These are phyloP conservation scores for Malus hybrid DNA, from an alignment of 331 rosid species.

Conservation along the genomic window DNA sequence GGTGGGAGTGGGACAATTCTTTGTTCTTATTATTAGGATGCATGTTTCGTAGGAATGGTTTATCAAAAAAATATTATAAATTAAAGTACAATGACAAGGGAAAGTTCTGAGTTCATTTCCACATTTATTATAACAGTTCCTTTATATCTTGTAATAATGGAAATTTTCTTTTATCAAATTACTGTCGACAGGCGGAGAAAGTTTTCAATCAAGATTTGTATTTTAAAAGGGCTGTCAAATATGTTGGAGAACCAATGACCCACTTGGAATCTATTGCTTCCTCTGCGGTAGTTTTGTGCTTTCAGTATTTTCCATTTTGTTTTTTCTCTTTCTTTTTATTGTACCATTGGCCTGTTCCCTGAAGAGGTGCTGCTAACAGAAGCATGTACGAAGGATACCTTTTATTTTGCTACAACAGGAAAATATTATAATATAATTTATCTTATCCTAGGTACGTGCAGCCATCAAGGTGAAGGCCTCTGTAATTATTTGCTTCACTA, in stretches of 20 bases:
- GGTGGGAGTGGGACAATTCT: too few species aligned
- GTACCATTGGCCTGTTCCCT: constrained; percentile 4
- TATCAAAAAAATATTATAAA: not conserved
- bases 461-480: constrained; percentile 52
- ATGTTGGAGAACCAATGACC: constrained; percentile 42
- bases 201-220: constrained; percentile 67
- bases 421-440: not conserved
- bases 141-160: too few species aligned
- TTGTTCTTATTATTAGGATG: too few species aligned
- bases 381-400: not conserved
- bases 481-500: constrained; percentile 69
- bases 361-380: not conserved
- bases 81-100: not conserved
- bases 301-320: not conserved
- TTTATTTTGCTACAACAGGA: not conserved
- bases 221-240: constrained; percentile 37
- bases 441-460: constrained; percentile 23
- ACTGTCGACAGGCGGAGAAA: constrained; percentile 68
- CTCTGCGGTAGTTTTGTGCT: constrained; percentile 29
- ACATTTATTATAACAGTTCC: too few species aligned
- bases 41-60: not conserved
- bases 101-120: not conserved
- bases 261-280: constrained; percentile 45
- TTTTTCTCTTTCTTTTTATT: not conserved
- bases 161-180: constrained; percentile 8